Conservation (phyloP, 2,329 filamentous ascomycete species). For the Claviceps lovelessii region DNA sequence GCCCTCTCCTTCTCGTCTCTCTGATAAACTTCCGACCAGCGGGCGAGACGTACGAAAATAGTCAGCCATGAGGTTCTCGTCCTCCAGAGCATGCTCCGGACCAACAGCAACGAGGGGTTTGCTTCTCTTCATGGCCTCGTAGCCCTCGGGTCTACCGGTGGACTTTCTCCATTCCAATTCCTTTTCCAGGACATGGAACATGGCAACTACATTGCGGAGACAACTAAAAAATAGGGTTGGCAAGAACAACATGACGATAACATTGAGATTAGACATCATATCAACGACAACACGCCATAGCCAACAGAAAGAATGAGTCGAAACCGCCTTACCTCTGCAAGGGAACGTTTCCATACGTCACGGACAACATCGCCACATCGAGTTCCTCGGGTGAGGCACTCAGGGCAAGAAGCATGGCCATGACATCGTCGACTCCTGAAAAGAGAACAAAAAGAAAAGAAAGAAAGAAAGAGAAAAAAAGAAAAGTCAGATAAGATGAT, state of each 20-base stretch:
- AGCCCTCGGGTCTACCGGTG: constrained; percentile 53
- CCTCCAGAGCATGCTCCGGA: constrained; percentile 70
- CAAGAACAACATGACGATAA: background rate
- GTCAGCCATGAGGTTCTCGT: constrained; percentile 65
- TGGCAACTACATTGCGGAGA: constrained; percentile 71
- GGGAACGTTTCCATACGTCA: constrained; percentile 89
- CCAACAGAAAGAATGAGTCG: background rate
- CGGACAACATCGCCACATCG: constrained; percentile 69
- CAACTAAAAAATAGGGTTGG: constrained; percentile 40
- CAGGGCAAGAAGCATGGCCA: constrained; percentile 77
- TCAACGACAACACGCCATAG: background rate
- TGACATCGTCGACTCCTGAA: constrained; percentile 70
- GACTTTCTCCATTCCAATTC: constrained; percentile 72
- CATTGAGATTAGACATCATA: background rate
- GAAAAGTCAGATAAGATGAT: background rate
- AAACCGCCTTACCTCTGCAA: constrained; percentile 50
- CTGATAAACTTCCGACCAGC: background rate
- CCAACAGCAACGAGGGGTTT: constrained; percentile 82
- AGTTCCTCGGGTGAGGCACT: constrained; percentile 71
- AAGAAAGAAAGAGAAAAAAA: background rate
- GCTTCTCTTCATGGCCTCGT: constrained; percentile 52
- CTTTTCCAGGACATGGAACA: constrained; percentile 85
- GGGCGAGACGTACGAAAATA: constrained; percentile 58
- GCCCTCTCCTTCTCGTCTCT: background rate
- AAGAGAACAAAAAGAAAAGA: background rate